Base-by-base conservation (phyloP, 768 basidiomycete genomes). In the Holtermannia corniformis region DNA sequence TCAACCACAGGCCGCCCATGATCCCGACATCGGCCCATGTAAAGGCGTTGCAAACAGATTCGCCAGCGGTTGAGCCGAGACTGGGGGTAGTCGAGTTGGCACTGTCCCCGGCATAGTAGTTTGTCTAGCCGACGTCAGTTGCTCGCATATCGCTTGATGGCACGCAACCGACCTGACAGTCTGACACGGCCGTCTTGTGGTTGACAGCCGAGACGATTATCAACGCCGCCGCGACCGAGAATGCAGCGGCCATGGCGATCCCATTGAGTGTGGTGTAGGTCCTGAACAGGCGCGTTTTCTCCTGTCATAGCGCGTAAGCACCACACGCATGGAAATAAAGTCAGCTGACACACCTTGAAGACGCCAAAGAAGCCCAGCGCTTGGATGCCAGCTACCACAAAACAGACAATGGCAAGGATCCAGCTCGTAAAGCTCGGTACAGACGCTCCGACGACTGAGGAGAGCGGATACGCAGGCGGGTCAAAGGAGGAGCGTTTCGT, bases 1-100 rank as follows among this genome's bases (percentile, higher is more conserved):
- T 65, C 10, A 86, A 72, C 87, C 91, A 96, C 4, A 95, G 76
- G 5, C 81, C 87, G 19, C 78, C 85, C 89, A 97, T 92, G 51
- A 96, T 75, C 32, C 92, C 92, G 13, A 95, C 76, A 62, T 87
- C 86, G 10, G 88, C 86, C 87, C 90, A 95, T 3, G 89, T 78
- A 67, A 96, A 93, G 50, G 95, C 84, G 44, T 83, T 77, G 74
- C 95, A 99, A 21, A 97, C 77, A 4, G 79, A 81, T 28, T 82
- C 71, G 4, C 82, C 86, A 1, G 61, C 50, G 0, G 54, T 23
- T 5, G 41, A 13, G 46, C 27, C 44, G 10, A 40, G 7, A 7
- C 28, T 22, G 20, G 46, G 40, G 12, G 62, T 44, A 12, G 57
- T 47, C 0, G 62, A 56, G 16, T 59, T 67, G 21, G 64, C 58